Evolutionary conservation across 2,329 filamentous ascomycete species (phyloP).

Genomic region (Juglanconis sp.): DNA sequence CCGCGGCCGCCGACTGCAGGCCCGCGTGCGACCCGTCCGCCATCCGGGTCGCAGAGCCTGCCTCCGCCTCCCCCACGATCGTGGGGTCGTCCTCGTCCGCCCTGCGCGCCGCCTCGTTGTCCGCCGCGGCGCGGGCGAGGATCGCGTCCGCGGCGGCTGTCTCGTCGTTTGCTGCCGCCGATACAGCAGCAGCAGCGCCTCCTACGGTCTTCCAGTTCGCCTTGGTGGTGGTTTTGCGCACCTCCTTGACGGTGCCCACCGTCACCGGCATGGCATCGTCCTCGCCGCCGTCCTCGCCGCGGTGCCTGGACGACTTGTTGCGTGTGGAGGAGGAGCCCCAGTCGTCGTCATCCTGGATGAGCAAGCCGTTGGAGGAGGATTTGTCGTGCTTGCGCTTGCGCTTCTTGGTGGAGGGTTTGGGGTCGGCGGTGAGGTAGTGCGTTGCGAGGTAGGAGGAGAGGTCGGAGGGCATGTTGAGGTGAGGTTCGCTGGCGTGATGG

Average conservation of each 20-base stretch:
- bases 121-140: constrained; percentile 67
- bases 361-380: constrained; percentile 38
- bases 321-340: constrained; percentile 34
- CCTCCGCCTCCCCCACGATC: constrained; percentile 38
- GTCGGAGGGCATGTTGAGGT: constrained; percentile 47
- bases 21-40: constrained; percentile 84
- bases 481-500: neutral
- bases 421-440: constrained; percentile 72
- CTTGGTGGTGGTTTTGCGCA: constrained; percentile 76
- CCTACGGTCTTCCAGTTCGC: constrained; percentile 72
- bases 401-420: constrained; percentile 56
- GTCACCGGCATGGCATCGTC: constrained; percentile 50
- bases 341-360: constrained; percentile 65
- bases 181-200: constrained; percentile 29
- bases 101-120: constrained; percentile 51
- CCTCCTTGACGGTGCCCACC: constrained; percentile 56
- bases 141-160: constrained; percentile 75
- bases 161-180: constrained; percentile 32
- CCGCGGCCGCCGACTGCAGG: constrained; percentile 77
- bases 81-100: constrained; percentile 45
- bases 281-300: constrained; percentile 45
- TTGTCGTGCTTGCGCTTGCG: constrained; percentile 57
- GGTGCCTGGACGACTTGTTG: constrained; percentile 25
- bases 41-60: constrained; percentile 52
- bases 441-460: constrained; percentile 85